Base-by-base conservation (phyloP, 2,329 filamentous ascomycete species). In the Trichophyton simii region DNA sequence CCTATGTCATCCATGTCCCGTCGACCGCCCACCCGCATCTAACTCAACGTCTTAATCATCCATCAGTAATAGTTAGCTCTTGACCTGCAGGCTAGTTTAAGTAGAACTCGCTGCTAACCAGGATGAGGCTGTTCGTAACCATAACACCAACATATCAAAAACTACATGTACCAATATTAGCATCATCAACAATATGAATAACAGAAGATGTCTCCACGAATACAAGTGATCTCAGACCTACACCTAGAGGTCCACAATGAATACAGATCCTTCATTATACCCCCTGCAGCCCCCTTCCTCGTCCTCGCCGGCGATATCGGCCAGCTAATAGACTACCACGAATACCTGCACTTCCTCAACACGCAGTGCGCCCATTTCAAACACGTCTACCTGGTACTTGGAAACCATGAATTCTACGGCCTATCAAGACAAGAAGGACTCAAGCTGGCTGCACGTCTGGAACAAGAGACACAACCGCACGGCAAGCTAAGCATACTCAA, bases 241-340 rank as follows among this genome's bases (percentile, higher is more conserved):
- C 68, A 69, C 55, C 66, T 69, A 22, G 68, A 70, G 63, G 62
- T 69, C 31, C 61, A 66, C 11, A 58, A 61, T 22, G 65, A 69
- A 58, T 69, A 70, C 46, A 44, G 55, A 13, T 59, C 50, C 4
- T 70, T 68, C 59, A 15, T 67, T 48, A 62, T 71, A 55, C 66
- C 65, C 20, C 46, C 55, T 25, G 54, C 25, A 25, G 68, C 66
- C 13, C 63, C 64, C 44, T 63, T 63, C 62, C 65, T 69, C 13
- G 62, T 70, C 61, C 65, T 70, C 31, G 69, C 65, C 8, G 72
- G 73, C 18, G 71, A 75, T 60, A 68, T 73, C 42, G 72, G 73
- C 3, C 67, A 68, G 1, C 67, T 69, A 11, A 34, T 25, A n/a
- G 63, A 68, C 57, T 68, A 68, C 42, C 57, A 66, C 7, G 58